Base-by-base conservation (phyloP, 345 rosid genomes). In the Populus davidiana region DNA sequence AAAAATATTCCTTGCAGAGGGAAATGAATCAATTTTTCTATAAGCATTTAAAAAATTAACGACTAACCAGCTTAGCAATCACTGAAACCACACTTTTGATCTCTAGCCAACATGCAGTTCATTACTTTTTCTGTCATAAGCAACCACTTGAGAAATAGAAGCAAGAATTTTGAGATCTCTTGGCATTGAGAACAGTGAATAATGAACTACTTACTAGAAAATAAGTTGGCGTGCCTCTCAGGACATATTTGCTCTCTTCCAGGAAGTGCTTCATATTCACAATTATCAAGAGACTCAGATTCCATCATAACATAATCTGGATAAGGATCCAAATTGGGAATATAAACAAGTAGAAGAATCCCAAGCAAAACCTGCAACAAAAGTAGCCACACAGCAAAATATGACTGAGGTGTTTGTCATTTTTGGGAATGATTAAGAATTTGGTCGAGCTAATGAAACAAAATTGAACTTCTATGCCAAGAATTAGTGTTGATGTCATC, bases 251-350 rank as follows among this genome's bases (percentile, higher is more conserved):
- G 71, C 65, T 82, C 81, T 66, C 44, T 79, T 52, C 77, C 85
- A 41, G 69, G 81, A 72, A 82, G 81, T 49, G 74, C 73, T 75
- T 78, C 81, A 35, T 82, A 82, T 67, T 78, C 85, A 66, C 79
- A 76, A 33, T 78, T 70, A 70, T 44, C 79, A 8, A 20, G 17
- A 43, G 75, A 14, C 54, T 82, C 85, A 43, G 76, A 31, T 74
- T 78, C 69, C 69, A 78, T 1, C 62, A 78, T 52, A 76, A 69
- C 49, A 65, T 78, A 82, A 54, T 78, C 81, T 2, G 85, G 79
- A 78, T 66, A 78, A 54, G 81, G 81, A 74, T 82, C 81, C 71
- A 82, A 67, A 70, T 71, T 78, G 35, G 85, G 85, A 59, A 82
- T 52, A 50, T 82, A 66, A 25, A 59, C 21, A 11, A 82, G 76